Conservation (phyloP, 805 yeast genomes). For the Dipodascopsis uninucleata region DNA sequence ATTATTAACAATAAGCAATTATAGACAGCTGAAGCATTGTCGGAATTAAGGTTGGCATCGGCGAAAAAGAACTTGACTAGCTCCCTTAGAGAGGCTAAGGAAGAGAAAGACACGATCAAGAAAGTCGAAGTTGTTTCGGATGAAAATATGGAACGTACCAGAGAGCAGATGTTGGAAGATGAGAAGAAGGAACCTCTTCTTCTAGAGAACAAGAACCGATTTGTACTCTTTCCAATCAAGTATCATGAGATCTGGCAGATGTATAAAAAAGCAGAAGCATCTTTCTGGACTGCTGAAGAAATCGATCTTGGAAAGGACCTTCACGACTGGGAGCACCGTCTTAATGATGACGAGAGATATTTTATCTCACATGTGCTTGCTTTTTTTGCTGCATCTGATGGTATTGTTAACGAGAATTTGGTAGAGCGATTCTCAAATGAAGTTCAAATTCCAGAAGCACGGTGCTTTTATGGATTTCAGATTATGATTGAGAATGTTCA, state of each 20-base stretch:
- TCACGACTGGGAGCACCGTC: conserved; percentile 85
- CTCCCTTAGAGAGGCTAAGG: conserved; percentile 9
- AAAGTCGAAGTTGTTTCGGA: conserved; percentile 1
- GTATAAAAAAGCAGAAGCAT: conserved; percentile 98
- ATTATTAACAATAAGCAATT: neutral
- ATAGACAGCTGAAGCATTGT: conserved; percentile 24
- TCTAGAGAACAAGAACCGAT: conserved; percentile 78
- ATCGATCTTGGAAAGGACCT: conserved; percentile 90
- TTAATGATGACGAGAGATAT: conserved; percentile 88
- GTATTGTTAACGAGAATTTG: conserved; percentile 95
- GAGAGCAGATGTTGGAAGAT: conserved; percentile 52
- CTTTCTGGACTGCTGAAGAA: conserved; percentile 99
- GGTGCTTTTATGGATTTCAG: conserved; percentile 98
- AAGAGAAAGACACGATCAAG: conserved; percentile 1
- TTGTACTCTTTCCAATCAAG: conserved; percentile 91
- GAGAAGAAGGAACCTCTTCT: conserved; percentile 90
- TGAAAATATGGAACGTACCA: conserved; percentile 10
- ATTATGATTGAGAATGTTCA: conserved; percentile 99
- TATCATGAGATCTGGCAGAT: conserved; percentile 98
- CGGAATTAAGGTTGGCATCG: conserved; percentile 22
- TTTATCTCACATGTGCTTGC: conserved; percentile 92
- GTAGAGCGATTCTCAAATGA: conserved; percentile 97
- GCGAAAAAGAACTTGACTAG: conserved; percentile 22
- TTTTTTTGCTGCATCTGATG: conserved; percentile 98
- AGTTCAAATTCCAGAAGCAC: conserved; percentile 96